Evolutionary conservation across 176 grass and related monocot species (phyloP).

Genomic region (Carex myosuroides): DNA sequence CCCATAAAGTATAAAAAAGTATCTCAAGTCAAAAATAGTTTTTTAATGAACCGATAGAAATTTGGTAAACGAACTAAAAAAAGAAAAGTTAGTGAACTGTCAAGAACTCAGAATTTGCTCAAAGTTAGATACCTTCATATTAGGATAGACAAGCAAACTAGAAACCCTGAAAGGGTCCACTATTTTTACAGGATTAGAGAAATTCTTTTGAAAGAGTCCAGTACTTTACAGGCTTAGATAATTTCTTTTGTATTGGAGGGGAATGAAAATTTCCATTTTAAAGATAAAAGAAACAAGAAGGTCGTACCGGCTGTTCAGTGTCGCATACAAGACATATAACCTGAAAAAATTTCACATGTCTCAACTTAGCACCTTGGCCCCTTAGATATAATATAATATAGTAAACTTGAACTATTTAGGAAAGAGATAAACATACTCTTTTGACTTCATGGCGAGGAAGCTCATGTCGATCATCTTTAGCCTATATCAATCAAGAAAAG

Average conservation of each 20-base stretch:
- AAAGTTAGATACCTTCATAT: background rate
- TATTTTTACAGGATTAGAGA: background rate
- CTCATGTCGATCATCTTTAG: conserved; percentile 53
- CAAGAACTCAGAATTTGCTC: background rate
- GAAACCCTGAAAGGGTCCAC: background rate
- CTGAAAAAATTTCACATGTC: conserved; percentile 43
- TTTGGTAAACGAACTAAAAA: background rate
- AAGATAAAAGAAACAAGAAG: conserved; percentile 13
- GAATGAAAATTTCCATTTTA: background rate
- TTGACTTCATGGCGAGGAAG: conserved; percentile 81
- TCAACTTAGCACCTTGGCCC: conserved; percentile 22
- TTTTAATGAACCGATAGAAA: background rate
- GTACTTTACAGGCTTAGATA: background rate
- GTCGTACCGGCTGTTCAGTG: conserved; percentile 58
- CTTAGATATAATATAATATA: conserved; percentile 11
- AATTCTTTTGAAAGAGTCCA: background rate
- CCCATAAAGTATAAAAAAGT: background rate
- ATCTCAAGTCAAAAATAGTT: background rate
- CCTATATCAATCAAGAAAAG: conserved; percentile 25
- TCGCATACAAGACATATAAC: conserved; percentile 83
- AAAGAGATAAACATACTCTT: conserved; percentile 39
- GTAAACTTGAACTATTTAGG: background rate
- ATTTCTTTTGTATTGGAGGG: background rate
- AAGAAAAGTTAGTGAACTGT: background rate
- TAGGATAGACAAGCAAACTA: background rate